A percentile compares a stretch with the other conserved stretches of the same genome.
Evolutionary conservation across 768 basidiomycete species (phyloP).

Genomic region (Amanita exitialis): DNA sequence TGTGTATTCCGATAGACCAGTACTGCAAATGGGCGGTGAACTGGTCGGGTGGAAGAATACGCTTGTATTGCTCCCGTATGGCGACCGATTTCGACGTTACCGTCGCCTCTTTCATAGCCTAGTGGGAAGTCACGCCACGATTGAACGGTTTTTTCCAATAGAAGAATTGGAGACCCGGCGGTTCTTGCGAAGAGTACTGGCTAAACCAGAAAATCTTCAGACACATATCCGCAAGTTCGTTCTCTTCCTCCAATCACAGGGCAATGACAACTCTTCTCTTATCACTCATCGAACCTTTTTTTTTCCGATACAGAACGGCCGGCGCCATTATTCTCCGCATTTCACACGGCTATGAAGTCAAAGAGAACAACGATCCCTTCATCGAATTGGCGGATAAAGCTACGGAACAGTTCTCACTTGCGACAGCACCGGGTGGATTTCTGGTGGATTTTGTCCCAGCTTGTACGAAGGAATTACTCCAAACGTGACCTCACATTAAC

Average conservation of each 20-base stretch:
- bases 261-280: slow-evolving; percentile 1
- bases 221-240: slow-evolving; percentile 39
- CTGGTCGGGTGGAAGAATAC: slow-evolving; percentile 50
- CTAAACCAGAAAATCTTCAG: slow-evolving; percentile 35
- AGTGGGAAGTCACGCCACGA: slow-evolving; percentile 33
- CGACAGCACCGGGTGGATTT: slow-evolving; percentile 41
- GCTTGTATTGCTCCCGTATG: slow-evolving; percentile 45
- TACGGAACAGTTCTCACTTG: slow-evolving; percentile 42
- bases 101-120: slow-evolving; percentile 41
- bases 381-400: slow-evolving; percentile 43
- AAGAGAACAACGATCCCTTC: slow-evolving; percentile 40
- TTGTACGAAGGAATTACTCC: slow-evolving; percentile 20
- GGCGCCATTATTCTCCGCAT: slow-evolving; percentile 45
- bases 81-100: slow-evolving; percentile 44
- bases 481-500: slow-evolving; percentile 3
- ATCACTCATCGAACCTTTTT: not conserved
- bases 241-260: not conserved
- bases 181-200: slow-evolving; percentile 36
- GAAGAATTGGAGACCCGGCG: slow-evolving; percentile 37
- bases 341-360: slow-evolving; percentile 44
- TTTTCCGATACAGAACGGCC: slow-evolving; percentile 25
- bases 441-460: slow-evolving; percentile 42
- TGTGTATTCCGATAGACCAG: slow-evolving; percentile 60
- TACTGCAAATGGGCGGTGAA: slow-evolving; percentile 42
- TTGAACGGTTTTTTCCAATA: slow-evolving; percentile 31